These are phyloP conservation scores for Trichosporon coremiiforme DNA, from an alignment of 1,284 basidiomycete species.

Conservation along the genomic window DNA sequence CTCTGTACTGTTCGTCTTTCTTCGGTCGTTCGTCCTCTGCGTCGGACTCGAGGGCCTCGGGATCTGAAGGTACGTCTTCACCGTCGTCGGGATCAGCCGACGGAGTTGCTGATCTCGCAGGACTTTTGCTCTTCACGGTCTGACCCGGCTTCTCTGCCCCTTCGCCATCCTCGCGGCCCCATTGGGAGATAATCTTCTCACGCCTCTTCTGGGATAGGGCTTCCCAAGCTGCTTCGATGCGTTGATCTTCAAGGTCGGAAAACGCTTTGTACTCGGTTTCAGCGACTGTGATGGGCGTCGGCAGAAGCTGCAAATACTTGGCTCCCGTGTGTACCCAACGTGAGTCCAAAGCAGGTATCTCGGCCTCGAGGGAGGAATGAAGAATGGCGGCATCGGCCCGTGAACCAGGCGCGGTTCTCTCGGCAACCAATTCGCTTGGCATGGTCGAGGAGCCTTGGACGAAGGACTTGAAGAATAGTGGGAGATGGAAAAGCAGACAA, in stretches of 20 bases:
- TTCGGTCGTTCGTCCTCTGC: slow-evolving; percentile 1
- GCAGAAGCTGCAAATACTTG: slow-evolving; percentile 54
- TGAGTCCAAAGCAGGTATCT: slow-evolving; percentile 39
- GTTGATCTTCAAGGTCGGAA: slow-evolving; percentile 47
- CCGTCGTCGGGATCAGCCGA: background rate
- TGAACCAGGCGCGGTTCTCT: background rate
- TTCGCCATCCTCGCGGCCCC: slow-evolving; percentile 46
- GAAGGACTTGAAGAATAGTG: background rate
- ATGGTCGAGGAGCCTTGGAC: background rate
- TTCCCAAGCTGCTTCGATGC: slow-evolving; percentile 61
- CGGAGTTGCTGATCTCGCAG: background rate
- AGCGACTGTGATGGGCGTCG: slow-evolving; percentile 48
- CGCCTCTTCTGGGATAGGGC: slow-evolving; percentile 30
- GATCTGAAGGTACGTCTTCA: background rate
- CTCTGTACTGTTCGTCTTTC: slow-evolving; percentile 38
- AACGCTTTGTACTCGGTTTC: slow-evolving; percentile 63
- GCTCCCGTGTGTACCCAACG: slow-evolving; percentile 56
- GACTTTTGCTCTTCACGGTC: background rate
- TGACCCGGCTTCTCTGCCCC: slow-evolving; percentile 21
- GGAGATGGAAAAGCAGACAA: background rate
- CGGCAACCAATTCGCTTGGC: background rate
- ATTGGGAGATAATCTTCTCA: slow-evolving; percentile 29
- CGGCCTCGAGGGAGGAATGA: background rate
- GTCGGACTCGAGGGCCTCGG: too few relatives aligned
- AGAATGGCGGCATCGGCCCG: background rate